phyloP scores from a whole-genome alignment of 2,329 filamentous ascomycete genomes.

The Sordariomycetes sp. region DNA sequence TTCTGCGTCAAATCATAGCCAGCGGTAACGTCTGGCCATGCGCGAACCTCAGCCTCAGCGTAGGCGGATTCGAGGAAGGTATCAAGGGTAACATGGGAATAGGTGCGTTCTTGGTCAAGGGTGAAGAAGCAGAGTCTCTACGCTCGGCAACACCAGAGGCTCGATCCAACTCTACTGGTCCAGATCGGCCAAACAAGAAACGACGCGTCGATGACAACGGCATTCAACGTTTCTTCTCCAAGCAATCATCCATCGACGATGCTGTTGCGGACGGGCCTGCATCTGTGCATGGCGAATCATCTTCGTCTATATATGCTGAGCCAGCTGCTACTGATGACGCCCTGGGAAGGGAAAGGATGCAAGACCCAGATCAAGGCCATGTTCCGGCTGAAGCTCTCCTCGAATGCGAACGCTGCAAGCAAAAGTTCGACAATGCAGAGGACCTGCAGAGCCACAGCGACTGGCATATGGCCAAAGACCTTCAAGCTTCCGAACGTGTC shows the following conservation, averaged over 20 bases:
- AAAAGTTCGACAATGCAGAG: constrained; percentile 46
- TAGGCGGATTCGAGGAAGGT: constrained; percentile 88
- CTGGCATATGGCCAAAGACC: constrained; percentile 87
- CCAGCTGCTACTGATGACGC: not conserved
- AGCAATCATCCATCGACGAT: constrained; percentile 20
- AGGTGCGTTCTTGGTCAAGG: constrained; percentile 73
- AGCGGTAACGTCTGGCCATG: constrained; percentile 86
- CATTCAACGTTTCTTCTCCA: constrained; percentile 51
- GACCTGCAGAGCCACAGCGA: constrained; percentile 71
- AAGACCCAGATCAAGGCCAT: not conserved
- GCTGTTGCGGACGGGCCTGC: constrained; percentile 12
- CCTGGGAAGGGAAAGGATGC: not conserved
- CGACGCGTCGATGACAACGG: constrained; percentile 31
- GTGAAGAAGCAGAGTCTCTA: constrained; percentile 47
- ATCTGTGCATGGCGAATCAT: too few relatives aligned
- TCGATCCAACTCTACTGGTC: constrained; percentile 10
- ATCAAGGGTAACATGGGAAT: constrained; percentile 79
- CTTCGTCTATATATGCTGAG: not conserved
- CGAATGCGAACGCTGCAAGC: constrained; percentile 56
- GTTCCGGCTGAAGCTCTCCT: not conserved
- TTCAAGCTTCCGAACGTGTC: constrained; percentile 58
- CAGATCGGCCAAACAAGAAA: constrained; percentile 17
- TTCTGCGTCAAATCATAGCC: constrained; percentile 68
- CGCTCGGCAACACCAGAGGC: constrained; percentile 11
- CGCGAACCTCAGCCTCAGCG: constrained; percentile 77